Evolutionary conservation across 805 yeast species (phyloP), one percentile per base, ranked within the genome.

Genomic region (Pichia insulana): DNA sequence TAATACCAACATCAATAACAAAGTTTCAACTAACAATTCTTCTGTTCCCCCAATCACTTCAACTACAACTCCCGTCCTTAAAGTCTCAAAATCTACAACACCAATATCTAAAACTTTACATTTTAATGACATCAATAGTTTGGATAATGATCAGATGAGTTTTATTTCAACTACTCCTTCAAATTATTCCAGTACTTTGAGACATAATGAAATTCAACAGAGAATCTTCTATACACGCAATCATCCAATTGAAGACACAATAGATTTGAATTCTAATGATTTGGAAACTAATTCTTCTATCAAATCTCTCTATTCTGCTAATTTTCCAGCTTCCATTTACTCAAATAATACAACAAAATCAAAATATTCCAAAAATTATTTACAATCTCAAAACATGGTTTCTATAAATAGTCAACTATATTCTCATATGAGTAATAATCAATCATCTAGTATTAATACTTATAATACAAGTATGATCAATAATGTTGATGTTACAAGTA

Each of bases 61-160:
- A 17, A 4, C 35, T 11, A 12, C 35, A 18, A 18, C n/a, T 16
- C 10, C 34, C n/a, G 17, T n/a, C 17, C 15, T 19, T 13, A 26
- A 12, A 35, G 25, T 22, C 25, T 22, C 25, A 6, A 22, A 22
- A 22, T 22, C 25, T 8, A 8, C 25, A 5, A 27, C 38, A 5
- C 38, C 34, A 18, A 10, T 7, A 17, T n/a, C 12, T 13, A 4
- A 27, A 39, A 16, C 27, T 9, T 32, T 27, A 8, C 35, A 40
- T 4, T 25, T 31, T 13, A 31, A 31, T 22, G 44, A 41, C 13
- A 19, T 41, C 5, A 31, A 36, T 9, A 26, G 34, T 16, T 20
- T 41, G 13, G 44, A 41, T 13, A 35, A 27, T 18, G 42, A 39
- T 15, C 43, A 43, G 19, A 36, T 36, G 3, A 43, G 46, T 20